phyloP scores from a whole-genome alignment of 257 asterid species.

The Solanum piurae region DNA sequence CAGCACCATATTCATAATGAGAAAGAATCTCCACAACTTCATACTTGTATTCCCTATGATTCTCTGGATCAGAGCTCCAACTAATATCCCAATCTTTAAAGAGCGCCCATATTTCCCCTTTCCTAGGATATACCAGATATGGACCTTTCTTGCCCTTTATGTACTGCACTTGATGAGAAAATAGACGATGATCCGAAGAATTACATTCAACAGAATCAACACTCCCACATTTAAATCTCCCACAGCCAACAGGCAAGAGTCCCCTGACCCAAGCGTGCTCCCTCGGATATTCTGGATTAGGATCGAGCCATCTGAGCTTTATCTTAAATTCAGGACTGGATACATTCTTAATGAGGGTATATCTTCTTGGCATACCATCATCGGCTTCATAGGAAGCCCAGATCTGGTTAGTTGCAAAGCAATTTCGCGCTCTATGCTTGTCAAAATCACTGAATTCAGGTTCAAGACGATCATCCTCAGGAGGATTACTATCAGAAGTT shows the following conservation, averaged over 20 bases:
- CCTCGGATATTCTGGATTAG: slow-evolving; percentile 26
- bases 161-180: slow-evolving; percentile 40
- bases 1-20: too few species aligned
- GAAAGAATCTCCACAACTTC: too few species aligned
- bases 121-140: slow-evolving; percentile 11
- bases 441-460: slow-evolving; percentile 9
- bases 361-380: slow-evolving; percentile 71
- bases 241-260: slow-evolving; percentile 56
- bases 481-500: background rate
- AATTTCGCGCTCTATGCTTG: slow-evolving; percentile 20
- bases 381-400: slow-evolving; percentile 66
- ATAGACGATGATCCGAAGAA: slow-evolving; percentile 8
- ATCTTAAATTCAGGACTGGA: slow-evolving; percentile 29
- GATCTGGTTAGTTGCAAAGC: slow-evolving; percentile 40
- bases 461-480: slow-evolving; percentile 16
- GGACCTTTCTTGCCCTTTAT: slow-evolving; percentile 31
- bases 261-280: slow-evolving; percentile 19
- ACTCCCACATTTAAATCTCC: slow-evolving; percentile 32
- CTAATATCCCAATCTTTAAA: too few species aligned
- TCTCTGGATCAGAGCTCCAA: too few species aligned
- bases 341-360: slow-evolving; percentile 49
- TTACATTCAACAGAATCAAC: background rate
- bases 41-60: too few species aligned
- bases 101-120: too few species aligned
- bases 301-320: slow-evolving; percentile 52